Evolutionary conservation across 108 stramenopile species (phyloP).

Genomic region (Fistulifera pelliculosa): DNA sequence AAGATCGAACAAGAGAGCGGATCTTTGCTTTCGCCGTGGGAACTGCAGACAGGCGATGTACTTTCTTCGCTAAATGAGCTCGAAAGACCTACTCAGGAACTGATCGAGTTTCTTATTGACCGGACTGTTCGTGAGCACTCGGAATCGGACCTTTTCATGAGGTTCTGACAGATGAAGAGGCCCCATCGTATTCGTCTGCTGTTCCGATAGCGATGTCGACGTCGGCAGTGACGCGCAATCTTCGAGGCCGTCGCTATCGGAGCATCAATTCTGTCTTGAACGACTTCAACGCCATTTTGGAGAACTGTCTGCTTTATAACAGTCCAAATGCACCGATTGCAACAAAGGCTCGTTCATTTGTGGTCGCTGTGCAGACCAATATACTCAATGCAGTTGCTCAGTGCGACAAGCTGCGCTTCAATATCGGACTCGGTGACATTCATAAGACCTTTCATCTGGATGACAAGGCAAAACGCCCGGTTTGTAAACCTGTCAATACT

Average conservation of each 20-base stretch:
- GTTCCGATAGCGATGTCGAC: slow-evolving; percentile 44
- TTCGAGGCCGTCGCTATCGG: slow-evolving; percentile 33
- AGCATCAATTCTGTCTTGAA: slow-evolving; percentile 27
- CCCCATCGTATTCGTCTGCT: slow-evolving; percentile 42
- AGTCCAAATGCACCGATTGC: slow-evolving; percentile 33
- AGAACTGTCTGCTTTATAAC: slow-evolving; percentile 56
- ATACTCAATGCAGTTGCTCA: slow-evolving; percentile 11
- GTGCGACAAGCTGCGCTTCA: background rate
- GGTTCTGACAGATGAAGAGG: slow-evolving; percentile 25
- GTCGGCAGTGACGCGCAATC: slow-evolving; percentile 24
- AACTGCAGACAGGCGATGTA: slow-evolving; percentile 2
- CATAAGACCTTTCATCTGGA: too few relatives aligned
- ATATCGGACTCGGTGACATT: background rate
- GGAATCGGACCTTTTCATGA: slow-evolving; percentile 13
- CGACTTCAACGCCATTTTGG: slow-evolving; percentile 29
- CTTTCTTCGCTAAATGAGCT: slow-evolving; percentile 2
- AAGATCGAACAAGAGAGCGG: slow-evolving; percentile 2
- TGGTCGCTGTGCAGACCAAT: slow-evolving; percentile 7
- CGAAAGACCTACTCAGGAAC: slow-evolving; percentile 13
- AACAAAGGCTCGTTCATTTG: slow-evolving; percentile 6
- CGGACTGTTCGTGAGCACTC: slow-evolving; percentile 8
- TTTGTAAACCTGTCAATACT: too few relatives aligned
- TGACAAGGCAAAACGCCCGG: too few relatives aligned
- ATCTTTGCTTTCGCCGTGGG: slow-evolving; percentile 8
- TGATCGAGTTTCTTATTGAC: slow-evolving; percentile 12